A percentile compares a stretch with the other conserved stretches of the same genome.
These are phyloP conservation scores for Arxiozyma slooffiae DNA, from an alignment of 1,139 yeast genomes.

Conservation along the genomic window DNA sequence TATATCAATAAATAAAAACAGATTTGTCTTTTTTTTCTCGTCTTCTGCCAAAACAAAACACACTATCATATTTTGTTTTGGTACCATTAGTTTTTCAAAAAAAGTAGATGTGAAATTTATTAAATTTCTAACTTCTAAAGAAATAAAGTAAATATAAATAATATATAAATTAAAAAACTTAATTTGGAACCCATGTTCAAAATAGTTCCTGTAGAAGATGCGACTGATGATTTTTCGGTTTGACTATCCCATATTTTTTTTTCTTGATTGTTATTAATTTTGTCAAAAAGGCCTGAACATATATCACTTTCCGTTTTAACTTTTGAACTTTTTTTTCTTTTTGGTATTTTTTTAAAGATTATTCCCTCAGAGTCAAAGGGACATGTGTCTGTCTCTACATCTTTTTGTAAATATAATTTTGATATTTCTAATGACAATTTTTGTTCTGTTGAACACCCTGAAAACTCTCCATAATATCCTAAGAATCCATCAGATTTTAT, in stretches of 20 bases:
- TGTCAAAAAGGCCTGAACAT: background rate
- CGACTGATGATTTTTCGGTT: background rate
- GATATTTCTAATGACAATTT: slow-evolving; percentile 47
- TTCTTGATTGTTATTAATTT: background rate
- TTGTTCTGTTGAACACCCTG: slow-evolving; percentile 46
- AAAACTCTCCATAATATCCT: slow-evolving; percentile 49
- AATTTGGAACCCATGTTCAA: background rate
- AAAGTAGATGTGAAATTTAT: background rate
- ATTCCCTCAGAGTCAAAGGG: slow-evolving; percentile 16
- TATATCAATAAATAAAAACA: too few species aligned
- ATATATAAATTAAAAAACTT: too few species aligned
- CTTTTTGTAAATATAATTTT: slow-evolving; percentile 35
- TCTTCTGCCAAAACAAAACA: too few species aligned
- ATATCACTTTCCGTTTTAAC: background rate
- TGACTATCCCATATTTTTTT: background rate
- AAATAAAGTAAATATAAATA: background rate
- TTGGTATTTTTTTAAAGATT: slow-evolving; percentile 14
- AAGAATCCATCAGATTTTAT: slow-evolving; percentile 39
- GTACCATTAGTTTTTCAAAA: too few species aligned
- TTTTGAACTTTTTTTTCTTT: background rate
- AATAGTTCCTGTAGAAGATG: background rate
- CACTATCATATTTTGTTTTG: too few species aligned
- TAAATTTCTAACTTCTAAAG: background rate
- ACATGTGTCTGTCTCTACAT: slow-evolving; percentile 17
- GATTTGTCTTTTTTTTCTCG: too few species aligned